Percentiles rank a stretch among this genome's conserved stretches.
Evolutionary conservation across 345 rosid genomes (phyloP).

Genomic region (Populus ilicifolia): DNA sequence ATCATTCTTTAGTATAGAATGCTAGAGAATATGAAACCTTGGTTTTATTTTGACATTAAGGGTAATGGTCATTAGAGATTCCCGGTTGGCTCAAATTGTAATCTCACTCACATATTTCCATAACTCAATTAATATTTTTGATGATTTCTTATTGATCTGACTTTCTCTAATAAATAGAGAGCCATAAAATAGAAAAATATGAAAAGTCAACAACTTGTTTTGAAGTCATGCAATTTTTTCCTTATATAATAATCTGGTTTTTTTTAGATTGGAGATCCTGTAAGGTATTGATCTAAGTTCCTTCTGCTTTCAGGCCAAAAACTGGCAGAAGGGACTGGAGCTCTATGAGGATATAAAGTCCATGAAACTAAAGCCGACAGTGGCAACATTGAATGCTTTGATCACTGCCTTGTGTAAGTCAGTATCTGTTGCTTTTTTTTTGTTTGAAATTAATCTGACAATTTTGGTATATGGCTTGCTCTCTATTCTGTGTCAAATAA

Average conservation of each 20-base stretch:
- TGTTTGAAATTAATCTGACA: constrained; percentile 1
- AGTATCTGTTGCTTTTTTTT: neutral
- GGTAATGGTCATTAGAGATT: too few species aligned
- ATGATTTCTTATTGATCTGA: neutral
- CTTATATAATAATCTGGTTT: neutral
- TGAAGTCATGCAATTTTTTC: neutral
- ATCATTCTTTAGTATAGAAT: too few species aligned
- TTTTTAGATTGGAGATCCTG: neutral
- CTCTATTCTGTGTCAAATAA: neutral
- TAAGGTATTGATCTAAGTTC: neutral
- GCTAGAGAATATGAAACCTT: too few species aligned
- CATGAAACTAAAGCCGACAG: constrained; percentile 56
- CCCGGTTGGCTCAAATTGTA: neutral
- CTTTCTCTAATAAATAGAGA: neutral
- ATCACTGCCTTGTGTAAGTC: constrained; percentile 84
- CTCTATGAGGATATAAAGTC: constrained; percentile 69
- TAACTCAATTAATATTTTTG: too few species aligned
- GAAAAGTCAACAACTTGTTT: neutral
- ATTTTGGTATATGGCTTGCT: neutral
- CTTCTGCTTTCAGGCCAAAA: constrained; percentile 55
- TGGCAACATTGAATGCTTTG: constrained; percentile 84
- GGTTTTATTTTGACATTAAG: too few species aligned
- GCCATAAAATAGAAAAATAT: neutral
- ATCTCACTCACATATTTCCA: neutral
- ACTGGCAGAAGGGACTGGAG: constrained; percentile 84